phyloP scores from a whole-genome alignment of 2,329 filamentous ascomycete genomes.

The Trichophyton mentagrophytes region DNA sequence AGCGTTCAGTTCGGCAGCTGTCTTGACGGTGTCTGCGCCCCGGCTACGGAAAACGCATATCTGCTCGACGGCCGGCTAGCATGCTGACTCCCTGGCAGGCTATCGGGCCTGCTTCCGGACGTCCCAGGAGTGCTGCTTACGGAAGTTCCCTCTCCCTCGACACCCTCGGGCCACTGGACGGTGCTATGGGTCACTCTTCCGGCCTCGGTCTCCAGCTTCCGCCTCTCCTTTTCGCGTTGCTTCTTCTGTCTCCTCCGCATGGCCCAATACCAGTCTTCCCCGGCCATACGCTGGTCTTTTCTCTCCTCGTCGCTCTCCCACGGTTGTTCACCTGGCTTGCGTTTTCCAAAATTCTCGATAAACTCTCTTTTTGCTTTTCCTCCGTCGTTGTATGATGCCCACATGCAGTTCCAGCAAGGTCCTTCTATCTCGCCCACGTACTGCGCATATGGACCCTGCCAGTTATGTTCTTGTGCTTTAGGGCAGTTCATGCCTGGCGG shows the following conservation, averaged over 20 bases:
- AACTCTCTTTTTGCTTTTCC: slow-evolving; percentile 5
- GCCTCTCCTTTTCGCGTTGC: not conserved
- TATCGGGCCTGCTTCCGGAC: not conserved
- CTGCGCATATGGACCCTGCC: slow-evolving; percentile 2
- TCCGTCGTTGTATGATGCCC: slow-evolving; percentile 4
- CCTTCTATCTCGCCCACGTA: not conserved
- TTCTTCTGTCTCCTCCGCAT: slow-evolving; percentile 3
- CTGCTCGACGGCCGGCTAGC: not conserved
- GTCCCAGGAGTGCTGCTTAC: slow-evolving; percentile 1
- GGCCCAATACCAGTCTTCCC: slow-evolving; percentile 1
- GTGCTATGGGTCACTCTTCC: not conserved
- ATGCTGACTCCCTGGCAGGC: not conserved
- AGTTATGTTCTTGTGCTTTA: slow-evolving; percentile 1
- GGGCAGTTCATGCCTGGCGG: slow-evolving; percentile 6
- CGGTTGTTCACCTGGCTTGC: not conserved
- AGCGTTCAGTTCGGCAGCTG: not conserved
- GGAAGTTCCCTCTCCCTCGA: not conserved
- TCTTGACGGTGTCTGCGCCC: not conserved
- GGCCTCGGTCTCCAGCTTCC: not conserved
- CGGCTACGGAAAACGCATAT: not conserved
- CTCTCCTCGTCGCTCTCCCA: slow-evolving; percentile 6
- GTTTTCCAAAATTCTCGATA: not conserved
- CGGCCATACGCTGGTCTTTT: slow-evolving; percentile 4
- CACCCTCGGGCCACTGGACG: not conserved
- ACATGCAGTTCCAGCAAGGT: slow-evolving; percentile 7